Conservation (phyloP, 768 basidiomycete species). For the Coprinopsis sp. region DNA sequence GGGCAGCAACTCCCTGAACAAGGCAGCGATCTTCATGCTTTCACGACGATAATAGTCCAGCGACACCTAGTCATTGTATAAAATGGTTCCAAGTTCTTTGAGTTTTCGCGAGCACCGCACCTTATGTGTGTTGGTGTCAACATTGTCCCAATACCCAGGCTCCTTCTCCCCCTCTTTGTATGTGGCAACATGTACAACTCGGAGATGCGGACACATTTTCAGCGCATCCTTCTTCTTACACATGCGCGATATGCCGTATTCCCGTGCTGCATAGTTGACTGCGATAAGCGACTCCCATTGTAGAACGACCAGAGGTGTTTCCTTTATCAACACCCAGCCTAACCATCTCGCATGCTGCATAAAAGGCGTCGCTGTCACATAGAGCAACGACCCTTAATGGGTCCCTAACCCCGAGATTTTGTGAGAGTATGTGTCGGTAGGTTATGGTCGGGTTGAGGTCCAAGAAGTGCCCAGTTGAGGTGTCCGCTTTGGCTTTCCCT, state of each 20-base stretch:
- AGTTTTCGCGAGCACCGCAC: constrained; percentile 30
- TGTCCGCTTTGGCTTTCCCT: constrained; percentile 47
- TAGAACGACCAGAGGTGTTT: constrained; percentile 71
- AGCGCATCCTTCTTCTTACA: constrained; percentile 77
- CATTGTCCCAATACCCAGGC: constrained; percentile 89
- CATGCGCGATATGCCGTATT: constrained; percentile 91
- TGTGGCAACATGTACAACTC: constrained; percentile 91
- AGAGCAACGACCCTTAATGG: constrained; percentile 83
- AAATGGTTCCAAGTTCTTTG: neutral
- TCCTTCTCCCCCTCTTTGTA: constrained; percentile 84
- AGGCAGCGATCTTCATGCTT: constrained; percentile 76
- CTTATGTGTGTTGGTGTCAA: constrained; percentile 90
- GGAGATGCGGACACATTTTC: constrained; percentile 79
- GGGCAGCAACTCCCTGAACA: constrained; percentile 79
- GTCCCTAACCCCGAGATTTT: constrained; percentile 64
- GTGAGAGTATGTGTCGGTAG: constrained; percentile 71
- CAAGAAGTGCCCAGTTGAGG: constrained; percentile 40
- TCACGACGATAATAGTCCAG: constrained; percentile 91
- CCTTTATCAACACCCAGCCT: constrained; percentile 59
- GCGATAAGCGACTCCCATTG: constrained; percentile 92
- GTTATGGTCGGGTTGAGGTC: constrained; percentile 69
- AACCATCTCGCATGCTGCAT: constrained; percentile 82
- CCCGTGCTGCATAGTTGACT: constrained; percentile 91
- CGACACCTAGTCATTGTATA: constrained; percentile 55
- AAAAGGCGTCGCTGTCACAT: constrained; percentile 87